phyloP scores from a whole-genome alignment of 208 protist species.

The Leishmania mexicana region DNA sequence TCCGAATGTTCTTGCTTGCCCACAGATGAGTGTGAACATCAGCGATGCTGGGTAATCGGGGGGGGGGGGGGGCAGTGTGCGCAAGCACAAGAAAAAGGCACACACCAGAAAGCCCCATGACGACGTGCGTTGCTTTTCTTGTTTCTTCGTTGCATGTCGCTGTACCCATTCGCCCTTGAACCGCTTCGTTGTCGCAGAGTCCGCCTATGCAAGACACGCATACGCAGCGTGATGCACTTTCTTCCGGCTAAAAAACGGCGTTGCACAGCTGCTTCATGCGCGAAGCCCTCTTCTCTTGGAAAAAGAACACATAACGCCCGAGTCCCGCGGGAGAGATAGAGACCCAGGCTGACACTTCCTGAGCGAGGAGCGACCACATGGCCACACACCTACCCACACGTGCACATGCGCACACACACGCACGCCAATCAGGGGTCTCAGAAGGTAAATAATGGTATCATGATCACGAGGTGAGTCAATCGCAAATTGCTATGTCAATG shows the following conservation, averaged over 20 bases:
- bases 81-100: not conserved
- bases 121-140: not conserved
- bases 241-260: too few species aligned
- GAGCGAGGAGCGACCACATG: too few species aligned
- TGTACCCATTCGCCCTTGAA: not conserved
- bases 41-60: not conserved
- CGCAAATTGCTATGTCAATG: slow-evolving; percentile 21
- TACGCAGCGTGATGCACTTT: too few species aligned
- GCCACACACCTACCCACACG: not conserved
- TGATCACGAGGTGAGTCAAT: slow-evolving; percentile 23
- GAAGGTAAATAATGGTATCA: slow-evolving; percentile 33
- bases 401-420: not conserved
- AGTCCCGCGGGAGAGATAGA: too few species aligned
- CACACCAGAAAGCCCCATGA: not conserved
- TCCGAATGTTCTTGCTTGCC: not conserved
- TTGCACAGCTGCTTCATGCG: too few species aligned
- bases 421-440: not conserved
- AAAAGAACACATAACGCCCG: too few species aligned
- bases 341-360: too few species aligned
- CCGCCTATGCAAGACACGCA: not conserved
- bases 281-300: too few species aligned
- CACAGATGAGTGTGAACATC: not conserved
- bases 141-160: not conserved
- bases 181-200: not conserved
- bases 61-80: not conserved